Evolutionary conservation across 1,284 basidiomycete species (phyloP), one percentile per base, ranked within the genome.

Genomic region (Rhodotorula glutinis): DNA sequence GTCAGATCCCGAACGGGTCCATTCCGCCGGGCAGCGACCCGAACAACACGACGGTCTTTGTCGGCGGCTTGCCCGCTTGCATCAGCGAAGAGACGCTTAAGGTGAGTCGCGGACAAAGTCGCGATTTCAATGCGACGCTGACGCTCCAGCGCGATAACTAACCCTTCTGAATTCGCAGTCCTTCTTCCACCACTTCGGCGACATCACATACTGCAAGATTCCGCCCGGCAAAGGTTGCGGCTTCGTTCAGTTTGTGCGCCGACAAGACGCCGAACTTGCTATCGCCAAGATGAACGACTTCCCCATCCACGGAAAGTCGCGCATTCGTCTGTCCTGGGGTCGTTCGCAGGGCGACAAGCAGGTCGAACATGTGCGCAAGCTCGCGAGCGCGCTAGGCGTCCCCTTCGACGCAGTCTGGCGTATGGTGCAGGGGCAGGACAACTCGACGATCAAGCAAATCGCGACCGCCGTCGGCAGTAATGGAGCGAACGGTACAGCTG

Each of bases 231-330:
- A 96, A 77, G 91, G 93, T 69, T 96, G 93, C 75, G 92, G 93
- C 0, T 97, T 97, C 75, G 92, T 97, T 38, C 92, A 95, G 79
- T 96, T 92, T 76, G 89, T 94, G 33, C 84, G 87, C 71, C 94
- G 96, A 80, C 86, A 85, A 17, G 93, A 96, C 79, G 93, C 93
- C 10, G 91, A 95, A 77, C 83, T 85, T 33, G 92, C 93, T 4
- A 96, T 97, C 73, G 89, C 92, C 79, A 90, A 90, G 79, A 93
- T 96, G 92, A 92, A 96, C 80, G 92, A 91, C 29, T 96, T 93
- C 78, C 91, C 90, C 10, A 88, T 96, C 73, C 90, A 91, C 54
- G 91, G 91, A 19, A 92, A 91, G 63, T 77, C 77, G 70, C 84
- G 90, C 72, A 92, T 97, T 74, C 84, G 92, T 51, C 80, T 96